Conservation (phyloP, 805 yeast genomes). For the Wickerhamiella dianesei region DNA sequence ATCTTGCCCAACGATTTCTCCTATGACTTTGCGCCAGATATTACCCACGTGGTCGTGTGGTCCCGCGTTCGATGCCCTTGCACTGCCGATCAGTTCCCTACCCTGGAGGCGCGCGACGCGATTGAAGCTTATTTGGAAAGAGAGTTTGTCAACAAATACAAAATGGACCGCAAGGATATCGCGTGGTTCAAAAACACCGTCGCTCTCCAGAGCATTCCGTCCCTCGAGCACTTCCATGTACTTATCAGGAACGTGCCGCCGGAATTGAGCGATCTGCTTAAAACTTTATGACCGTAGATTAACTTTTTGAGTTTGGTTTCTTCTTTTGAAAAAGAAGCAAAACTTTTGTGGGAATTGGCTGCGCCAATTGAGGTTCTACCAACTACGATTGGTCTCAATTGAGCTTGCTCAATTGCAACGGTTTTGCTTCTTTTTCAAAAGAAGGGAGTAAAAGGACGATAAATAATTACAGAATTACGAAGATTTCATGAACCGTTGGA, state of each 20-base stretch:
- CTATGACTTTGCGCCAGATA: slow-evolving; percentile 36
- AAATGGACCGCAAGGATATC: slow-evolving; percentile 28
- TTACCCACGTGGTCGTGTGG: slow-evolving; percentile 46
- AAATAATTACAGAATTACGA: not conserved
- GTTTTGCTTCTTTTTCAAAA: not conserved
- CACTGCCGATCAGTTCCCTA: slow-evolving; percentile 29
- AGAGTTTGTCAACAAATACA: slow-evolving; percentile 31
- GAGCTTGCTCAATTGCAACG: no score
- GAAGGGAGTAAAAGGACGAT: not conserved
- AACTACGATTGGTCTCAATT: not conserved
- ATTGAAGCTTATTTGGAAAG: slow-evolving; percentile 31
- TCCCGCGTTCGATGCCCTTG: slow-evolving; percentile 33
- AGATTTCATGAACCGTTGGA: slow-evolving; percentile 16
- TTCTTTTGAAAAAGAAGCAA: no score
- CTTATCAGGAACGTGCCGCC: slow-evolving; percentile 25
- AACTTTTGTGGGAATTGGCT: no score
- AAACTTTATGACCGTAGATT: not conserved
- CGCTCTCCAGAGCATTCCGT: slow-evolving; percentile 40
- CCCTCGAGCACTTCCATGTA: slow-evolving; percentile 46
- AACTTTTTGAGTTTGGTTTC: not conserved
- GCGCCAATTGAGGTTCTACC: not conserved
- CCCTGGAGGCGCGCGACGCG: slow-evolving; percentile 25
- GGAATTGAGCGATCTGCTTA: not conserved
- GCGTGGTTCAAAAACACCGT: slow-evolving; percentile 49
- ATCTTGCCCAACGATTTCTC: slow-evolving; percentile 43